Base-by-base conservation (phyloP, 176 grass and related monocot species). In the Thinopyrum elongatum region DNA sequence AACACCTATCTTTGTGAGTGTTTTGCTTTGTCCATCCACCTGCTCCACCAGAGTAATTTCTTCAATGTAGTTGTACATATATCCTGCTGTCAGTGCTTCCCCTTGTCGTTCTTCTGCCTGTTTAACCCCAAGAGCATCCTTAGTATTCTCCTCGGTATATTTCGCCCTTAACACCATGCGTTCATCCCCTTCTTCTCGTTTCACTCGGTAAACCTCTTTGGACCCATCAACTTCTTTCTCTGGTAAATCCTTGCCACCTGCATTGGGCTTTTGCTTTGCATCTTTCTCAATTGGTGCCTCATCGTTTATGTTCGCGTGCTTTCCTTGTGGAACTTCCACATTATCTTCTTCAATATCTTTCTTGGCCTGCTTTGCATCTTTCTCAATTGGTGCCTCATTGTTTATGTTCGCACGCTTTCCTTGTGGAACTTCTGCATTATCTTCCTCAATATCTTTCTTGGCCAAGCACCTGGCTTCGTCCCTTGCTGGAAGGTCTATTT, bases 51-150 rank as follows among this genome's bases (percentile, higher is more conserved):
- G 42, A 80, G 68, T 57, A 44, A 47, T 73, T 80, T 89, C 34
- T 47, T 69, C 87, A 84, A 57, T 53, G 74, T 67, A 16, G 44
- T 22, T 42, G 46, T 79, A 7, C 21, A 34, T 73, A 65, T 9
- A 34, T 27, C 64, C 53, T 46, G 38, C 55, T 83, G 31, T 35
- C 73, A 78, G 47, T 58, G 26, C 4, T 35, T 42, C 70, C 21
- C 1, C 21, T 73, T 83, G 73, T 73, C 65, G 57, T 28, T 82
- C 68, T 85, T 44, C 77, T 66, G 73, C 23, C 21, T 66, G 84
- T 78, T 86, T 33, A 78, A 90, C 28, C 67, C 27, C 62, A 82
- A 67, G 36, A 81, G 70, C 83, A 82, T 70, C 79, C 44, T 76
- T 74, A 23, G n/a, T 69, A 28, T 86, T 77, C 16, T 84, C 66